Conservation (phyloP, 2,329 filamentous ascomycete species). For the Ophiostoma populinum region DNA sequence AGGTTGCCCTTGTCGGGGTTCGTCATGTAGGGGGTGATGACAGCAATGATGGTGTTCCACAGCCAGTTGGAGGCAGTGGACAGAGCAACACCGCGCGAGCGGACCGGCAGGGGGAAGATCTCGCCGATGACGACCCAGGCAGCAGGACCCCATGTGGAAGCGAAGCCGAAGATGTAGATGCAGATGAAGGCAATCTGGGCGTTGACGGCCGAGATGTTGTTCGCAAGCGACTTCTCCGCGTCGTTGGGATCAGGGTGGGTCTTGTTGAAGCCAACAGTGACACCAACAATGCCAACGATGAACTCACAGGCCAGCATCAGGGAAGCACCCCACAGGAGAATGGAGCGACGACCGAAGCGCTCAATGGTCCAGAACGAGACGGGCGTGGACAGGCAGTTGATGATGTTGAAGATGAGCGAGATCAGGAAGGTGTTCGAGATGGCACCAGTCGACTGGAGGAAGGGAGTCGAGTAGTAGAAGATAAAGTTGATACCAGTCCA, state of each 20-base stretch:
- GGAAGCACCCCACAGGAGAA: conserved; percentile 61
- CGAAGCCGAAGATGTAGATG: conserved; percentile 89
- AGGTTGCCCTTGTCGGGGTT: conserved; percentile 32
- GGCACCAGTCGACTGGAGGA: conserved; percentile 63
- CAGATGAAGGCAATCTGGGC: conserved; percentile 76
- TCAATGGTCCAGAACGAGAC: conserved; percentile 80
- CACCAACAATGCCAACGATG: conserved; percentile 63
- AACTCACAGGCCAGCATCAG: conserved; percentile 82
- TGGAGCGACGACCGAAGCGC: conserved; percentile 59
- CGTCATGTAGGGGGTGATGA: conserved; percentile 44
- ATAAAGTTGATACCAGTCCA: conserved; percentile 79
- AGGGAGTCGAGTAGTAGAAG: conserved; percentile 74
- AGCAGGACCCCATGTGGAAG: conserved; percentile 71
- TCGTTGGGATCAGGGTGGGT: conserved; percentile 28
- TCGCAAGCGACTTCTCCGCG: conserved; percentile 21
- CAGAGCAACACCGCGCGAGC: conserved; percentile 70
- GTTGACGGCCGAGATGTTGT: conserved; percentile 40
- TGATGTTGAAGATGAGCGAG: conserved; percentile 68
- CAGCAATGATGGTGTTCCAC: conserved; percentile 48
- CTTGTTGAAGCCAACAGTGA: conserved; percentile 37
- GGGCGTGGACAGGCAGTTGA: conserved; percentile 75
- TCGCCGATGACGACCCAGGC: conserved; percentile 76
- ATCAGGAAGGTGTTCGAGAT: conserved; percentile 69
- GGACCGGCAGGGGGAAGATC: conserved; percentile 78
- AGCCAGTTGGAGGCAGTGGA: conserved; percentile 86